These are phyloP conservation scores for Castanea sativa DNA, from an alignment of 306 rosid species.

Conservation along the genomic window DNA sequence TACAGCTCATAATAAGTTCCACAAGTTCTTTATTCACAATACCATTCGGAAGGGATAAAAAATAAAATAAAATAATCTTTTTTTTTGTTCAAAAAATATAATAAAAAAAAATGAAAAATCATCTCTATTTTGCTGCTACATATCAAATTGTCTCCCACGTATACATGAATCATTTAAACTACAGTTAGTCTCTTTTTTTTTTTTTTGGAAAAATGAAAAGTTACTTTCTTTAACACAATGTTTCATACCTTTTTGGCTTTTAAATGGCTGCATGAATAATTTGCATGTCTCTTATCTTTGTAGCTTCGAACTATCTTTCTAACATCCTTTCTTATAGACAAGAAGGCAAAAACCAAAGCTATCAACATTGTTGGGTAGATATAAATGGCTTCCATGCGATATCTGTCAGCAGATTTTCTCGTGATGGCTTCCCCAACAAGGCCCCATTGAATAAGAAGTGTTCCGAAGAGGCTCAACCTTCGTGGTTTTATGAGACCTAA, in stretches of 20 bases:
- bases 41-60: too few species aligned
- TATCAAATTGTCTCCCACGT: neutral
- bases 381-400: slow-evolving; percentile 19
- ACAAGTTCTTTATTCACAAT: too few species aligned
- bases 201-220: neutral
- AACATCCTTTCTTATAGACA: slow-evolving; percentile 73
- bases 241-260: neutral
- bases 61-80: neutral
- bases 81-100: neutral
- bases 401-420: slow-evolving; percentile 32
- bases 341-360: slow-evolving; percentile 60
- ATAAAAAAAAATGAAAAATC: neutral
- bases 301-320: slow-evolving; percentile 57
- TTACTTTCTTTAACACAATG: neutral
- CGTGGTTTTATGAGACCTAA: slow-evolving; percentile 59
- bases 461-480: slow-evolving; percentile 67
- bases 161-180: neutral
- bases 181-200: neutral
- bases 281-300: slow-evolving; percentile 20
- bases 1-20: too few species aligned
- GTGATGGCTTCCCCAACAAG: slow-evolving; percentile 47
- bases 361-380: slow-evolving; percentile 60
- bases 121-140: neutral
- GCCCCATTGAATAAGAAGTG: slow-evolving; percentile 70
- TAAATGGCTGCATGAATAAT: slow-evolving; percentile 10